Percentiles rank a stretch among this genome's conserved stretches.
Evolutionary conservation across 2,329 filamentous ascomycete genomes (phyloP).

Genomic region (Lasiodiplodia sp.): DNA sequence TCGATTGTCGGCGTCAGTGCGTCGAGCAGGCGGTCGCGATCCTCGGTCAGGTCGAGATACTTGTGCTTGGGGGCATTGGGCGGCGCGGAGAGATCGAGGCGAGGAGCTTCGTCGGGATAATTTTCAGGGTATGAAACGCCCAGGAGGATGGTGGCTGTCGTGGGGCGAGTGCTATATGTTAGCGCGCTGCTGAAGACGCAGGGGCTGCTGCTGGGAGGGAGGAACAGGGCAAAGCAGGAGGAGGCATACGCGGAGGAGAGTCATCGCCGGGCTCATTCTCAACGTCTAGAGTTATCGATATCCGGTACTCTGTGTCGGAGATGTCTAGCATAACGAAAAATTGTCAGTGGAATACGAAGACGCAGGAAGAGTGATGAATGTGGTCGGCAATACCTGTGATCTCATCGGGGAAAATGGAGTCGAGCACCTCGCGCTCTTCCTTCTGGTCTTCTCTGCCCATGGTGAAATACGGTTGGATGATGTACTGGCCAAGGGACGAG

Average conservation of each 20-base stretch:
- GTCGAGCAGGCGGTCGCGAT: constrained; percentile 77
- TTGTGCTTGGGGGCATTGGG: constrained; percentile 74
- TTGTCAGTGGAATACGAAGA: constrained; percentile 32
- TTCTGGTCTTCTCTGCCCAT: constrained; percentile 80
- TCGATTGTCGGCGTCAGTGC: constrained; percentile 77
- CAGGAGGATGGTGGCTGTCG: constrained; percentile 72
- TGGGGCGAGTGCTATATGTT: neutral
- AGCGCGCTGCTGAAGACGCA: neutral
- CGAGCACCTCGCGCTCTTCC: constrained; percentile 96
- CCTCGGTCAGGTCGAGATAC: constrained; percentile 79
- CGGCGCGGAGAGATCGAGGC: constrained; percentile 78
- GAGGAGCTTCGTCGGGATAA: constrained; percentile 87
- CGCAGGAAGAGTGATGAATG: neutral
- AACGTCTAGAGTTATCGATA: constrained; percentile 84
- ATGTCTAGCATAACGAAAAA: constrained; percentile 68
- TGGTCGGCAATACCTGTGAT: constrained; percentile 73
- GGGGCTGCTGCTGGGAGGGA: too few species aligned
- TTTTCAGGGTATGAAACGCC: constrained; percentile 87
- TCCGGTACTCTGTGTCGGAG: constrained; percentile 86
- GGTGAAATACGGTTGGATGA: constrained; percentile 20
- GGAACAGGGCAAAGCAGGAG: neutral
- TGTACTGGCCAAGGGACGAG: neutral
- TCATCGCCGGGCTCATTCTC: constrained; percentile 67
- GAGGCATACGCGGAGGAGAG: constrained; percentile 61
- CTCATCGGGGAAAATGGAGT: constrained; percentile 97